phyloP scores from a whole-genome alignment of 2,329 filamentous ascomycete genomes.

The Ophiostoma piceae region DNA sequence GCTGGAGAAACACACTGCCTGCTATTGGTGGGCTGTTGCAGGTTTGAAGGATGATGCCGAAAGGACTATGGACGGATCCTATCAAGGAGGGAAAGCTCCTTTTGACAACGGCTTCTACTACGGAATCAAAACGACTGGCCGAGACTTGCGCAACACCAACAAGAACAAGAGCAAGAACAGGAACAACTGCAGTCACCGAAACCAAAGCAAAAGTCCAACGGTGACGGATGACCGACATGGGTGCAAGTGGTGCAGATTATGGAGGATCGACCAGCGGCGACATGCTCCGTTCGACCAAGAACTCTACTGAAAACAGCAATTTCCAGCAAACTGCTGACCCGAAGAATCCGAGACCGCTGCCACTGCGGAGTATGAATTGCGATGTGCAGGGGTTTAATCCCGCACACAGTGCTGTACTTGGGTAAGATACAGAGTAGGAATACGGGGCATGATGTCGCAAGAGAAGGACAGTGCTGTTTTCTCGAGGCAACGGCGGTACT shows the following conservation, averaged over 20 bases:
- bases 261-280: neutral
- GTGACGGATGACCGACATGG: neutral
- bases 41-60: neutral
- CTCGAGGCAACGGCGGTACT: neutral
- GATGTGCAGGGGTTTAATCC: slow-evolving; percentile 2
- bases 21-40: neutral
- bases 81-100: slow-evolving; percentile 6
- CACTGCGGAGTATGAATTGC: slow-evolving; percentile 2
- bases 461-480: neutral
- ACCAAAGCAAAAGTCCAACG: neutral
- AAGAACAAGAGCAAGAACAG: neutral
- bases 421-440: neutral
- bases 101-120: neutral
- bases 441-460: neutral
- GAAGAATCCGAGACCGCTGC: neutral
- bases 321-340: neutral
- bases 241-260: neutral
- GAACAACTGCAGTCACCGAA: neutral
- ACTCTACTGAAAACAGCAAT: neutral
- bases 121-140: neutral
- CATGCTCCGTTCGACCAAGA: neutral
- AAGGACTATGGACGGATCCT: neutral
- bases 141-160: neutral
- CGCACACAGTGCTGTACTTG: neutral
- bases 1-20: neutral